phyloP scores from a whole-genome alignment of 805 yeast species.

The Phaffomyces antillensis region DNA sequence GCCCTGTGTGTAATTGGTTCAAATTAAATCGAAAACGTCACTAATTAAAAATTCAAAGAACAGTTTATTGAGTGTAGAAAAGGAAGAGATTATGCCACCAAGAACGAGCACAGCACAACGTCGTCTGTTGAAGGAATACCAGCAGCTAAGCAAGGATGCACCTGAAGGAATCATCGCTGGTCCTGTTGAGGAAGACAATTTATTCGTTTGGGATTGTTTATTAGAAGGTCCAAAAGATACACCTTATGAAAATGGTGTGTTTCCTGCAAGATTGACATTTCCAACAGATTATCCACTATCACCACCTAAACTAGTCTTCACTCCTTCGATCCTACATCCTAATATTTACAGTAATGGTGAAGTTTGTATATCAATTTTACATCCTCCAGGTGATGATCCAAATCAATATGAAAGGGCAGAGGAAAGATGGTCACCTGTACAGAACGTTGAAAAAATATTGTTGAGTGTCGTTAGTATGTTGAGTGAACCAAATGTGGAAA shows the following conservation, averaged over 20 bases:
- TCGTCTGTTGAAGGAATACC: slow-evolving; percentile 81
- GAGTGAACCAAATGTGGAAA: slow-evolving; percentile 93
- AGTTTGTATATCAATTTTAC: slow-evolving; percentile 92
- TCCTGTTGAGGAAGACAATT: slow-evolving; percentile 67
- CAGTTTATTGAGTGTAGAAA: no score
- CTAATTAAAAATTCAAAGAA: no score
- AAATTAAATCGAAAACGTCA: no score
- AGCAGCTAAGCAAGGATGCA: slow-evolving; percentile 75
- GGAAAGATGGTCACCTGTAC: slow-evolving; percentile 98
- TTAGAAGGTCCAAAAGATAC: slow-evolving; percentile 81
- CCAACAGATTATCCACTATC: slow-evolving; percentile 78
- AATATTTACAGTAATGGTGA: slow-evolving; percentile 92
- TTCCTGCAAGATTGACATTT: slow-evolving; percentile 64
- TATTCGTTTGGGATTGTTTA: slow-evolving; percentile 79
- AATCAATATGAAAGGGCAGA: slow-evolving; percentile 91
- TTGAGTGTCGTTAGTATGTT: slow-evolving; percentile 92
- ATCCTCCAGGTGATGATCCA: slow-evolving; percentile 97
- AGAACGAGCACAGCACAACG: slow-evolving; percentile 64
- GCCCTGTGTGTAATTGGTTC: no score
- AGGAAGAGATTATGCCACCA: slow-evolving; percentile 19
- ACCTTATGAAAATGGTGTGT: slow-evolving; percentile 83
- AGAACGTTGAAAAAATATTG: slow-evolving; percentile 93
- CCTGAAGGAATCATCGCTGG: slow-evolving; percentile 97
- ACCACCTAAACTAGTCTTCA: slow-evolving; percentile 71
- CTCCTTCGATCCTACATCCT: slow-evolving; percentile 85